phyloP scores from a whole-genome alignment of 306 rosid species.

The Lotus japonicus region DNA sequence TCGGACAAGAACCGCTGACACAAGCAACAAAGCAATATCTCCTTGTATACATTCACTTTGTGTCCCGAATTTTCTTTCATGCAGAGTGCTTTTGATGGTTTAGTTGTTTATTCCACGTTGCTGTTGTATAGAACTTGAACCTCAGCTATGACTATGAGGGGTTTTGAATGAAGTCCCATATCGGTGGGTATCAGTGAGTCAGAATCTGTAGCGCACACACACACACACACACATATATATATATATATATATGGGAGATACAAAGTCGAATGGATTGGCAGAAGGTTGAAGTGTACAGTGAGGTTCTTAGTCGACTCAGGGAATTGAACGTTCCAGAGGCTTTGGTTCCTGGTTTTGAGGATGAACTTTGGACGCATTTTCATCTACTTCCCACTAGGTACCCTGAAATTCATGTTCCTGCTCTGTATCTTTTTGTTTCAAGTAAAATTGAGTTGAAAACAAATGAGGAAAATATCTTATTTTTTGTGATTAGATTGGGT shows the following conservation, averaged over 20 bases:
- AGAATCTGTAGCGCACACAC: background rate
- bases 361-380: conserved; percentile 76
- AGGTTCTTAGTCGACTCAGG: conserved; percentile 52
- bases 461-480: too few relatives aligned
- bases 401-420: background rate
- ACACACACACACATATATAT: too few relatives aligned
- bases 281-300: conserved; percentile 43
- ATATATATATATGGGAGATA: conserved; percentile 58
- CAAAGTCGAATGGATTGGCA: conserved; percentile 38
- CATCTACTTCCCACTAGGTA: conserved; percentile 66
- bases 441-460: too few relatives aligned
- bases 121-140: background rate
- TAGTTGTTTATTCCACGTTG: background rate
- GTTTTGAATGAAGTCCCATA: background rate
- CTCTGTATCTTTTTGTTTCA: background rate
- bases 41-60: background rate
- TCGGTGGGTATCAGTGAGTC: background rate
- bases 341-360: conserved; percentile 48
- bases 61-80: too few relatives aligned
- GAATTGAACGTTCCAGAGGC: conserved; percentile 52
- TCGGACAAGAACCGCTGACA: conserved; percentile 10
- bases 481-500: too few relatives aligned
- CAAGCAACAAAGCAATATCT: conserved; percentile 20
- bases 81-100: background rate
- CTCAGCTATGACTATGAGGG: background rate